Evolutionary conservation across 768 basidiomycete genomes (phyloP).

Genomic region (Boletus edulis): DNA sequence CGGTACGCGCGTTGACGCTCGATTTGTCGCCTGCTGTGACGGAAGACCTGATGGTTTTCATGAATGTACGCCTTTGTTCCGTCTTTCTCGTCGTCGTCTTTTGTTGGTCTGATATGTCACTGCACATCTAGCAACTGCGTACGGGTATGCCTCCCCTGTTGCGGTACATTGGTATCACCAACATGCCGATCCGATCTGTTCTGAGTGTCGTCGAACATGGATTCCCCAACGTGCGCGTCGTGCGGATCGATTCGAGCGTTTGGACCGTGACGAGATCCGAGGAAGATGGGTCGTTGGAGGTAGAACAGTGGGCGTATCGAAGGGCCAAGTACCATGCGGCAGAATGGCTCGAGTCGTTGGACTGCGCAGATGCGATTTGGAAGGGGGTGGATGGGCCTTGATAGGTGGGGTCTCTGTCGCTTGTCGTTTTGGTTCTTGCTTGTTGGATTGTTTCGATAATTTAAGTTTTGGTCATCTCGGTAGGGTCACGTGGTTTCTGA

Average conservation of each 20-base stretch:
- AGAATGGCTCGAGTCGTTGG: constrained; percentile 67
- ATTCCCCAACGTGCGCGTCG: constrained; percentile 59
- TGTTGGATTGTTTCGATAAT: too few species aligned
- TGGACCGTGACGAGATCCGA: constrained; percentile 45
- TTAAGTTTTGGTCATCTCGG: too few species aligned
- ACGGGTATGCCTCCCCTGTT: constrained; percentile 52
- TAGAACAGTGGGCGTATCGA: constrained; percentile 57
- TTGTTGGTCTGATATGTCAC: neutral
- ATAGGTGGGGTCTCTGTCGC: neutral
- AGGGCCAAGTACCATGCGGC: constrained; percentile 48
- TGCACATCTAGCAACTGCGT: constrained; percentile 51
- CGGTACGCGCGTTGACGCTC: constrained; percentile 46
- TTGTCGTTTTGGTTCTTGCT: neutral
- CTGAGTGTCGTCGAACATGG: constrained; percentile 51
- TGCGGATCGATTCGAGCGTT: constrained; percentile 51
- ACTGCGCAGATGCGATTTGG: constrained; percentile 55
- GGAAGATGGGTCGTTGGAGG: constrained; percentile 35
- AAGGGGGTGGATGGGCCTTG: constrained; percentile 14
- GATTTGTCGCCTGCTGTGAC: constrained; percentile 35
- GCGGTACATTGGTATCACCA: constrained; percentile 55
- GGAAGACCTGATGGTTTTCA: constrained; percentile 43
- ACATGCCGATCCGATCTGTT: constrained; percentile 41
- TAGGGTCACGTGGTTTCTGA: constrained; percentile 14
- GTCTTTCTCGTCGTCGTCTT: too few species aligned
- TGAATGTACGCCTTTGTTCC: constrained; percentile 33